Evolutionary conservation across 305 asterid species (phyloP).

Genomic region (Withania somnifera): DNA sequence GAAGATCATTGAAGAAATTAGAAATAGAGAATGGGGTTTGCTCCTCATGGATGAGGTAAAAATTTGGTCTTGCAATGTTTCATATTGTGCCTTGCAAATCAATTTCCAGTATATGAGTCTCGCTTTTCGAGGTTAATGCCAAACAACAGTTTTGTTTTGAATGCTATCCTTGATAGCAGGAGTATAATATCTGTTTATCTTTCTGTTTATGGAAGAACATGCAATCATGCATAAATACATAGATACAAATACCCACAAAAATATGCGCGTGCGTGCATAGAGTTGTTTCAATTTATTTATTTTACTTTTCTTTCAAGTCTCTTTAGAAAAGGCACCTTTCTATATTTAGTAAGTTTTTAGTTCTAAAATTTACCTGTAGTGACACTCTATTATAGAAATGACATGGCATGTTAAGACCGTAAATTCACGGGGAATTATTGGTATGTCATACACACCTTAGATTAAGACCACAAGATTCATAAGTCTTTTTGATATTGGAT

Average conservation of each 20-base stretch:
- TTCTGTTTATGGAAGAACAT: neutral
- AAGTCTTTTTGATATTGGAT: neutral
- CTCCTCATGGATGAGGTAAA: slow-evolving; percentile 97
- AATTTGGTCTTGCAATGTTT: slow-evolving; percentile 2
- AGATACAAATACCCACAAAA: neutral
- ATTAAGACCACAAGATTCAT: neutral
- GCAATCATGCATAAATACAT: neutral
- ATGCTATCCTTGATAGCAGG: neutral
- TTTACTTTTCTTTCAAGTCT: neutral
- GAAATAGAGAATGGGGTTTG: slow-evolving; percentile 97
- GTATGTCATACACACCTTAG: neutral
- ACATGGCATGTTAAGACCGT: neutral
- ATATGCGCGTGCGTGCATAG: neutral
- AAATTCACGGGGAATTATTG: neutral
- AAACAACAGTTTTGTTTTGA: neutral
- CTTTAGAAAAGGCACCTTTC: neutral
- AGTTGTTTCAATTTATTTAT: neutral
- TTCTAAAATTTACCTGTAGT: neutral
- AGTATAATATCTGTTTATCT: neutral
- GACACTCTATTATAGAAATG: neutral
- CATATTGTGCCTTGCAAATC: neutral
- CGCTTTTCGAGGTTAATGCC: neutral
- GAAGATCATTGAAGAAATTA: slow-evolving; percentile 91
- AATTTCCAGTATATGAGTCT: neutral
- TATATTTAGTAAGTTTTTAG: neutral